Conservation (phyloP, 164 flowering plant genomes). For the Macadamia integrifolia region DNA sequence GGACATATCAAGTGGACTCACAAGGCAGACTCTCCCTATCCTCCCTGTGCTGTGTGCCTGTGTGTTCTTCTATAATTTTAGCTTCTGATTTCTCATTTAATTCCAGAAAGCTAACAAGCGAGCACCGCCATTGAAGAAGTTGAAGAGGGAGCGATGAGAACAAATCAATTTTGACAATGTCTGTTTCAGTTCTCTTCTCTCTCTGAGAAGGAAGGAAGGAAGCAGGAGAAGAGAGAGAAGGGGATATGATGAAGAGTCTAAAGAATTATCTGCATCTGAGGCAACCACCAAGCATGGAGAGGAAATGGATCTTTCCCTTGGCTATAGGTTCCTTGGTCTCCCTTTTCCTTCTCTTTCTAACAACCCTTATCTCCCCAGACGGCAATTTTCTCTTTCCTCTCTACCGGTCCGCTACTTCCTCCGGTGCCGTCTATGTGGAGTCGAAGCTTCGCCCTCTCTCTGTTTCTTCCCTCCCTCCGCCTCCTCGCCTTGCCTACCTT, state of each 20-base stretch:
- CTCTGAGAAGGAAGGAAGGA: not conserved
- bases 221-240: conserved; percentile 1
- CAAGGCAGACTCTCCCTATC: too few species aligned
- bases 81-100: not conserved
- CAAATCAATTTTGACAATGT: not conserved
- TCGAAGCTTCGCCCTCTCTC: conserved; percentile 36
- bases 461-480: conserved; percentile 39
- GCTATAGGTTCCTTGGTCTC: conserved; percentile 44
- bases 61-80: too few species aligned
- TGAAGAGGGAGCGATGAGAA: not conserved
- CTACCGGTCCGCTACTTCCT: conserved; percentile 20
- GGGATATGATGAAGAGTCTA: conserved; percentile 66
- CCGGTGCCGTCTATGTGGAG: conserved; percentile 43
- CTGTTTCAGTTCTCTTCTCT: not conserved
- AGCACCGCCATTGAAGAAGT: not conserved
- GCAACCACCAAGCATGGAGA: conserved; percentile 41
- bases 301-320: conserved; percentile 67
- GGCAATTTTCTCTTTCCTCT: conserved; percentile 31
- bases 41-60: too few species aligned
- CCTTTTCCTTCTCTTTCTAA: conserved; percentile 43
- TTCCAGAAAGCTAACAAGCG: not conserved
- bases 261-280: conserved; percentile 40
- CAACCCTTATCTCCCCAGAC: conserved; percentile 38
- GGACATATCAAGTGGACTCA: too few species aligned
- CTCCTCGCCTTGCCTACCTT: conserved; percentile 64